These are phyloP conservation scores for Cytospora paraplurivora DNA, from an alignment of 2,329 filamentous ascomycete species.

Conservation along the genomic window DNA sequence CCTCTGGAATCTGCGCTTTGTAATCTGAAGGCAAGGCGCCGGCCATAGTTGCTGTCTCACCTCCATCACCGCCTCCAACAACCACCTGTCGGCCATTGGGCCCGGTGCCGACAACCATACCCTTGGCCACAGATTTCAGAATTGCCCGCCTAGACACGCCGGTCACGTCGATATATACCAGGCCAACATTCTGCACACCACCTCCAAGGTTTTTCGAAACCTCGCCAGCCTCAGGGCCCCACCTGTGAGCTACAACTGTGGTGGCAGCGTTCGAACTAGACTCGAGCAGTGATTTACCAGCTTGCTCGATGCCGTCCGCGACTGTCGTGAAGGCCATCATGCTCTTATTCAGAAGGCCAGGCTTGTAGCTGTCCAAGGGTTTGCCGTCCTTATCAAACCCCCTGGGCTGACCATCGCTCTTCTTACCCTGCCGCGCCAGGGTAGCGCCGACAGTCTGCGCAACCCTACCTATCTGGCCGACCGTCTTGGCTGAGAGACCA, in stretches of 20 bases:
- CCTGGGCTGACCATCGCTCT: conserved; percentile 51
- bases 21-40: conserved; percentile 18
- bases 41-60: conserved; percentile 30
- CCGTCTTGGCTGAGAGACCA: conserved; percentile 79
- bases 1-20: conserved; percentile 33
- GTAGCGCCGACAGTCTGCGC: conserved; percentile 88
- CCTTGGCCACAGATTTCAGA: conserved; percentile 92
- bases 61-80: conserved; percentile 64
- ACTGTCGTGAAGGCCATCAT: conserved; percentile 96
- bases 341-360: conserved; percentile 90
- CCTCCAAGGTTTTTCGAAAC: conserved; percentile 76
- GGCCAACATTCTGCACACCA: conserved; percentile 91
- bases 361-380: conserved; percentile 70
- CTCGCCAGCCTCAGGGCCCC: conserved; percentile 81
- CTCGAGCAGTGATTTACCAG: conserved; percentile 75
- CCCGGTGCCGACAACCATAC: conserved; percentile 87
- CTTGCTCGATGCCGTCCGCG: conserved; percentile 89
- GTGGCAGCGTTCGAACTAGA: conserved; percentile 78
- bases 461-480: conserved; percentile 78
- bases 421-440: conserved; percentile 63
- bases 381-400: conserved; percentile 73
- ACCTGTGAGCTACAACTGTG: conserved; percentile 85
- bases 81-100: conserved; percentile 72
- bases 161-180: conserved; percentile 96
- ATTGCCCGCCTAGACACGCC: conserved; percentile 88